These are phyloP conservation scores for Retiboletus flavoniger DNA, from an alignment of 1,284 basidiomycete species.

Conservation along the genomic window DNA sequence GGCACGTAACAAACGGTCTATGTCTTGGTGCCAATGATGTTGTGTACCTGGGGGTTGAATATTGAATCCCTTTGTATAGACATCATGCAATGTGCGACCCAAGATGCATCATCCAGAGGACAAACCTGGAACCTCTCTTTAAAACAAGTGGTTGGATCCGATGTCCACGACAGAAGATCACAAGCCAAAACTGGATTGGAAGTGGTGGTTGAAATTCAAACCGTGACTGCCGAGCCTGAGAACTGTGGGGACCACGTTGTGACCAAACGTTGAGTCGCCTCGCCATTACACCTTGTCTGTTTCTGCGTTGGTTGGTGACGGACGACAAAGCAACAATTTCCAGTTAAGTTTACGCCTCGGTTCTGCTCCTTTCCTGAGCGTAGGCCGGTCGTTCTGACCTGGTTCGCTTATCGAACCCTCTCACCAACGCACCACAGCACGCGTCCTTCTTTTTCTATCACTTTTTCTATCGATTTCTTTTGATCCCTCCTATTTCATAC, in stretches of 20 bases:
- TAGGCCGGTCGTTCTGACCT: slow-evolving; percentile 34
- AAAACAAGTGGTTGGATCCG: too few species aligned
- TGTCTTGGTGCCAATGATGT: neutral
- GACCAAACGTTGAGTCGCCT: slow-evolving; percentile 12
- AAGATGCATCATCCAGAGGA: too few species aligned
- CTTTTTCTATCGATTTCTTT: slow-evolving; percentile 19
- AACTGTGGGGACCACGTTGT: slow-evolving; percentile 25
- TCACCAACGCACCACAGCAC: slow-evolving; percentile 40
- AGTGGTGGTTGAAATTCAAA: slow-evolving; percentile 16
- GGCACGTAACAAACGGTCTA: neutral
- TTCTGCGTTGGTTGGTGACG: slow-evolving; percentile 38
- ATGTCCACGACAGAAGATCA: too few species aligned
- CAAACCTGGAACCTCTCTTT: too few species aligned
- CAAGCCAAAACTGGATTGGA: neutral
- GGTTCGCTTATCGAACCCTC: slow-evolving; percentile 37
- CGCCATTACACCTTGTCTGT: slow-evolving; percentile 16
- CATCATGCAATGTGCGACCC: too few species aligned
- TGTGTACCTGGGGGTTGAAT: neutral
- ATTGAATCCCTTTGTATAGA: neutral
- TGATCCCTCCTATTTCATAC: slow-evolving; percentile 28
- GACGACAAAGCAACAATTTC: slow-evolving; percentile 32
- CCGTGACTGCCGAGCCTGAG: slow-evolving; percentile 27
- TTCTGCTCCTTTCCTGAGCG: slow-evolving; percentile 29
- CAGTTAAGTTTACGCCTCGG: slow-evolving; percentile 31
- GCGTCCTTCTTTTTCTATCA: slow-evolving; percentile 44